Percentiles rank a stretch among this genome's conserved stretches.
phyloP scores from a whole-genome alignment of 2,329 filamentous ascomycete species.

The Colletotrichum caudatum region DNA sequence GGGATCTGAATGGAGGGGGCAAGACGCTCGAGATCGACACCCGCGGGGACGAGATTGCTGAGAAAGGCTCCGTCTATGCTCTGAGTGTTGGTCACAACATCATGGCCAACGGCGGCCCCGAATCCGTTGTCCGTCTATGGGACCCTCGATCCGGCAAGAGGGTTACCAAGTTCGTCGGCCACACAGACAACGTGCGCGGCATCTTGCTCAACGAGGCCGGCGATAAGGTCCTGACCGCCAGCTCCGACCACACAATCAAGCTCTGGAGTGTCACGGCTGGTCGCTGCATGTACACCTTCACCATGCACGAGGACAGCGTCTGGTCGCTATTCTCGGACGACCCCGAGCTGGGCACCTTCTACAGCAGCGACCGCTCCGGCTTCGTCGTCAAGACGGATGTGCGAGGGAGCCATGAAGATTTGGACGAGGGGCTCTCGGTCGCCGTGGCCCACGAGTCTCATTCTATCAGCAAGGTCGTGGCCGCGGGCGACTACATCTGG shows the following conservation, averaged over 20 bases:
- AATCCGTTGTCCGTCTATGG: conserved; percentile 93
- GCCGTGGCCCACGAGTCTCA: conserved; percentile 94
- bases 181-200: conserved; percentile 93
- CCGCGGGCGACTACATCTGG: conserved; percentile 84
- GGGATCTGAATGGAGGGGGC: conserved; percentile 91
- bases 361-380: conserved; percentile 92
- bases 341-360: conserved; percentile 88
- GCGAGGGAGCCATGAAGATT: conserved; percentile 71
- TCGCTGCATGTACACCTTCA: conserved; percentile 96
- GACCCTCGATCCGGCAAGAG: conserved; percentile 89
- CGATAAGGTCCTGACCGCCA: conserved; percentile 92
- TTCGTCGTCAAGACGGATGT: conserved; percentile 97
- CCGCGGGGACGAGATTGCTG: conserved; percentile 81
- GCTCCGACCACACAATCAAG: conserved; percentile 97
- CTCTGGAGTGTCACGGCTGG: conserved; percentile 97
- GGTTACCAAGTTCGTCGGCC: conserved; percentile 95
- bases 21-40: conserved; percentile 90
- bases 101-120: conserved; percentile 91
- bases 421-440: conserved; percentile 90
- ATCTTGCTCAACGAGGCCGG: conserved; percentile 90
- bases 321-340: conserved; percentile 95
- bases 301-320: conserved; percentile 98
- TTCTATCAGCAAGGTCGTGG: conserved; percentile 76
- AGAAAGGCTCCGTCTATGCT: conserved; percentile 96
- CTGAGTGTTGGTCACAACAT: conserved; percentile 83